phyloP scores from a whole-genome alignment of 163 green algal genomes.

The Scenedesmus sp. region DNA sequence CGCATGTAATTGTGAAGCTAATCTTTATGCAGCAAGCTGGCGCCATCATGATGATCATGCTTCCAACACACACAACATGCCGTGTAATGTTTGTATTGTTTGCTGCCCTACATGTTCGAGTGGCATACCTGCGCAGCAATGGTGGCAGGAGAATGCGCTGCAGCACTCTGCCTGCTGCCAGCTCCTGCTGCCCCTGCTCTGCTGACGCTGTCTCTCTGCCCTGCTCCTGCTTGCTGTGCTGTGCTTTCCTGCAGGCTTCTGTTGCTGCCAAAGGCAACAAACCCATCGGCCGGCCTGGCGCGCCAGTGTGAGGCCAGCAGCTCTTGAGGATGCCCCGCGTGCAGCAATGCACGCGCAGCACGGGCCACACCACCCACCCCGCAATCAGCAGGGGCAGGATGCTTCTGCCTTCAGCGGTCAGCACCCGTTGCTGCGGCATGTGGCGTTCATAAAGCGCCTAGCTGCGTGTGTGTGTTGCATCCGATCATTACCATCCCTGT shows the following conservation, averaged over 20 bases:
- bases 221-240: background rate
- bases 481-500: background rate
- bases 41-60: background rate
- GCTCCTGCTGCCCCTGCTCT: background rate
- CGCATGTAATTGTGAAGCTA: background rate
- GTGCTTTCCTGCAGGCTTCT: slow-evolving; percentile 4
- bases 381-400: background rate
- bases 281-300: slow-evolving; percentile 28
- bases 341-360: background rate
- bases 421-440: background rate
- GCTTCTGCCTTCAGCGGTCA: background rate
- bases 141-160: background rate
- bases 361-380: background rate
- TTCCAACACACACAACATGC: background rate
- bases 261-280: slow-evolving; percentile 30
- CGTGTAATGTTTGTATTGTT: background rate
- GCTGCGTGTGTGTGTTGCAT: background rate
- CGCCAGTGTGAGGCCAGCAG: background rate
- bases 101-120: background rate
- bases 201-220: background rate
- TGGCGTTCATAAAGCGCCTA: background rate
- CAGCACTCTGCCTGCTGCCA: background rate
- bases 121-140: background rate
- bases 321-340: background rate
- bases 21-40: background rate